phyloP scores from a whole-genome alignment of 495 filamentous ascomycete genomes.

The Neurospora africana region DNA sequence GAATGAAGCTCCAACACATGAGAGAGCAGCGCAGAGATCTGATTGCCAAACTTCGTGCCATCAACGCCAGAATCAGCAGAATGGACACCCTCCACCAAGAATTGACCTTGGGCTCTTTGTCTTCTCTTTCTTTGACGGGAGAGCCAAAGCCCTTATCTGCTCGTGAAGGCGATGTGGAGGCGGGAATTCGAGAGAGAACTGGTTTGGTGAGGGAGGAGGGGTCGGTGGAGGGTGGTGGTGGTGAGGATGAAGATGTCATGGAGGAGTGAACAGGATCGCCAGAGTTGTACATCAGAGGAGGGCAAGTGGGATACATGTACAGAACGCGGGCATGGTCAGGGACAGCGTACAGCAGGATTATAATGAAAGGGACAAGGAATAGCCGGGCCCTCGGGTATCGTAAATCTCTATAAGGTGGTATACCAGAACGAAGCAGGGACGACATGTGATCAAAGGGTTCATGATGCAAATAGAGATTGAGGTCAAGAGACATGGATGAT shows the following conservation, averaged over 20 bases:
- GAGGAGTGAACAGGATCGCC: background rate
- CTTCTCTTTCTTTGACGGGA: too few species aligned
- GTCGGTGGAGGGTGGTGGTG: background rate
- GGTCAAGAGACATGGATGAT: background rate
- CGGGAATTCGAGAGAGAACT: background rate
- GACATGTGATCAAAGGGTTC: background rate
- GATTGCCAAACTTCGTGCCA: background rate
- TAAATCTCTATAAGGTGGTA: background rate
- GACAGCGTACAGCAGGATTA: background rate
- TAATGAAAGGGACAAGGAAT: background rate
- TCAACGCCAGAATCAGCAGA: background rate
- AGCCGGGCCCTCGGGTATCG: fast-evolving
- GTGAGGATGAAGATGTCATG: background rate
- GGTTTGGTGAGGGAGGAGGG: background rate
- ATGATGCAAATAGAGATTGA: background rate
- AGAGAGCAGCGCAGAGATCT: background rate
- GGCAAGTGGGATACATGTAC: background rate
- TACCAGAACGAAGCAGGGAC: background rate
- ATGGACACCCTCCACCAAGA: too few species aligned
- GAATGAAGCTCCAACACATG: background rate
- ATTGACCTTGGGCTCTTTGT: too few species aligned
- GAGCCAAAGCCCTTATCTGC: background rate
- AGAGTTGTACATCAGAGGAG: background rate
- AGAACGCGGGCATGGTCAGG: background rate
- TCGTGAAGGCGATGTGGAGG: background rate